Evolutionary conservation across 2,329 filamentous ascomycete species (phyloP), one percentile per base, ranked within the genome.

Genomic region (Diplodia intermedia): DNA sequence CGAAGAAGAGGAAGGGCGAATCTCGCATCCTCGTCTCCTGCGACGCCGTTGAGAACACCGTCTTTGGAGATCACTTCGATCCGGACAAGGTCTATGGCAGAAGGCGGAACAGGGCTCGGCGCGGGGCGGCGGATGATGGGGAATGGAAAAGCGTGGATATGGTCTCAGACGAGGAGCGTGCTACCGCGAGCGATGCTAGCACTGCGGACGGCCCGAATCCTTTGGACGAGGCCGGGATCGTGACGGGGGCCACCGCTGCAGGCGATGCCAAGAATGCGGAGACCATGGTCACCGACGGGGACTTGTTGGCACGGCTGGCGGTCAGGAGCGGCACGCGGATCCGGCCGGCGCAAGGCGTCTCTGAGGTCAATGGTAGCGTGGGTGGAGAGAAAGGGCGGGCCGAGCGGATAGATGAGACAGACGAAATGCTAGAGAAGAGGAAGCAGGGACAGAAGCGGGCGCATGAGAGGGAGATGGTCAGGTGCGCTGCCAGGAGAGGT

Each of bases 401-500:
- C 5, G 86, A 88, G 73, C 79, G 82, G n/a, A 77, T 80, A 7
- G 77, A 81, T 18, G 85, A 88, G 74, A 85, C 82, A 2, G 81
- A 82, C 1, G 84, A 85, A 71, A 84, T 85, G 79, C 73, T 82
- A 47, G 76, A 80, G 69, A 85, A 83, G 75, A 76, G 85, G 29
- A 73, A 77, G 14, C 80, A 86, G 65, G 85, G 86, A 0, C 81
- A 86, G 73, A 80, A 77, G 68, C 75, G 77, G 54, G 82, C 82
- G 4, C 79, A 83, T 68, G 80, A 83, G 74, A 77, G 84, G 29
- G 88, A 91, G 74, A 81, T 88, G 79, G 83, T 90, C 56, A 82
- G 86, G 33, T 84, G 85, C n/a, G 88, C 88, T 0, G 89, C 89
- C 1, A 84, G 89, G 71, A 82, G 88, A 26, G 84, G 83, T 1